Evolutionary conservation across 176 grass and related monocot genomes (phyloP), one percentile per base, ranked within the genome.

Genomic region (Hyparrhenia diplandra): DNA sequence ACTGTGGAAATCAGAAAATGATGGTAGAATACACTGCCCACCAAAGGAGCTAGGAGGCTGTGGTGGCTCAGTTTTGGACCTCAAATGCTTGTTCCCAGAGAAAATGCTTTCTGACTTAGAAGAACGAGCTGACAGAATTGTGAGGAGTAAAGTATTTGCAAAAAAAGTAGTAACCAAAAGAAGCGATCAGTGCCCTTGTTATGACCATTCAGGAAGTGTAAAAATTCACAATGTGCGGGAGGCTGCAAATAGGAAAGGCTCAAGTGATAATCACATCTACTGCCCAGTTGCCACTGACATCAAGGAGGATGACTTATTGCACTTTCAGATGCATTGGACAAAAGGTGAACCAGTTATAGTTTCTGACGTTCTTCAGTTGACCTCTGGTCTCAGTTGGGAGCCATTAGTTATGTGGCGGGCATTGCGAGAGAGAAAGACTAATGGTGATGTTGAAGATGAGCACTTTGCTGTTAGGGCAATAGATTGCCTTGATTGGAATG

Each of bases 371-470:
- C 87, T 97, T 70, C 35, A 79, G 31, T 72, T 86, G 36, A 92
- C 89, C 11, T 88, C 91, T 72, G 89, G 91, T 32, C 35, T 97
- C 31, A 92, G 94, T 37, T 97, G 94, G 94, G 94, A 92, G 32
- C 94, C 89, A 10, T 80, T 87, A 77, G 94, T 97, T 74, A 97
- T 97, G 94, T 97, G 91, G 94, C 85, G 85, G 28, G 91, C 91
- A 41, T 45, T 97, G 64, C 83, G 94, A 69, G 86, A 74, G 4
- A 74, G 84, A 80, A 97, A 18, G 73, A 83, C 64, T 28, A 36
- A 84, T 21, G 58, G 69, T 27, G 73, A 64, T 5, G 29, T 34
- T 41, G 76, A 62, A 71, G 83, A 83, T 35, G 84, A 93, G 73
- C 69, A 87, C 31, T 75, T 93, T 17, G 43, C 77, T 49, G 86